phyloP scores from a whole-genome alignment of 2,329 filamentous ascomycete species.

The Talaromyces sp. region DNA sequence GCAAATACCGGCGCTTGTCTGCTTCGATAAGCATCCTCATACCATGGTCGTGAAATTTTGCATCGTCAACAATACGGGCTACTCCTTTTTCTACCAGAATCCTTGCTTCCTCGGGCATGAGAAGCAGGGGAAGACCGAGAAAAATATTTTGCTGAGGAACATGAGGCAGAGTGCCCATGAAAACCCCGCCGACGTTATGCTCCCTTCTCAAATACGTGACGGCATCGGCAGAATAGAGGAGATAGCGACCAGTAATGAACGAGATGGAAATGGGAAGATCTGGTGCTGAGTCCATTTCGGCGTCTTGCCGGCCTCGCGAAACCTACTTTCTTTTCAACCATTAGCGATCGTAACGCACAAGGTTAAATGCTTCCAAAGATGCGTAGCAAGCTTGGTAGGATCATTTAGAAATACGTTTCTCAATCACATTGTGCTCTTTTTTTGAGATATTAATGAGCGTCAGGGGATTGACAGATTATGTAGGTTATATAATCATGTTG shows the following conservation, averaged over 20 bases:
- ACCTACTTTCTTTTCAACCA: conserved; percentile 1
- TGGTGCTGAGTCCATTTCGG: conserved; percentile 29
- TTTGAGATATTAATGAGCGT: conserved; percentile 44
- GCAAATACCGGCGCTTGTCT: conserved; percentile 58
- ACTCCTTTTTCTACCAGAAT: conserved; percentile 71
- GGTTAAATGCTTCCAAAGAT: neutral
- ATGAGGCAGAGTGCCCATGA: conserved; percentile 84
- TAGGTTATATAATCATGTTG: conserved; percentile 60
- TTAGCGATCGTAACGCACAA: conserved; percentile 1
- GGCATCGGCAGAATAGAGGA: conserved; percentile 81
- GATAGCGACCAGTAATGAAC: conserved; percentile 70
- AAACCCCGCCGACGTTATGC: conserved; percentile 78
- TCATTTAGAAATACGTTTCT: conserved; percentile 40
- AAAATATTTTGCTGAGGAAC: conserved; percentile 94
- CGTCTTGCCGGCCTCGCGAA: neutral
- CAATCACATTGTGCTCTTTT: conserved; percentile 35
- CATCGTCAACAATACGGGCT: conserved; percentile 78
- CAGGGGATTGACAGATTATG: conserved; percentile 82
- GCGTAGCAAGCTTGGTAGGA: conserved; percentile 12
- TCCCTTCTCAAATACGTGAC: conserved; percentile 71
- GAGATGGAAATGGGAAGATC: conserved; percentile 70
- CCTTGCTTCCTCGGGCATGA: conserved; percentile 85
- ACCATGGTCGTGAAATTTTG: conserved; percentile 60
- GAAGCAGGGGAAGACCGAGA: conserved; percentile 77
- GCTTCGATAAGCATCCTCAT: conserved; percentile 55